These are phyloP conservation scores for maize (Zea mays) DNA, from an alignment of 176 grass and related monocot genomes.

Conservation along the genomic window Zm-B73-REFERENCE-NAM-5.0 NC_050096.1:21039001-21039500, in stretches of 20 bases:
- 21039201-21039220: conserved; percentile 79
- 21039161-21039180: conserved; percentile 73
- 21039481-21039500: not conserved
- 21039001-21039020: conserved; percentile 70
- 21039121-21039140: conserved; percentile 24
- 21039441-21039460: conserved; percentile 1
- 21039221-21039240: conserved; percentile 91
- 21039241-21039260: conserved; percentile 76
- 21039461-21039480: not conserved
- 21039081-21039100: conserved; percentile 12
- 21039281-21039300: conserved; percentile 95
- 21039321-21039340: conserved; percentile 41
- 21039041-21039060: conserved; percentile 66
- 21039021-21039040: conserved; percentile 80
- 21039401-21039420: not conserved
- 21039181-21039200: conserved; percentile 92
- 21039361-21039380: conserved; percentile 3
- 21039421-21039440: not conserved
- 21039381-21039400: not conserved
- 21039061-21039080: conserved; percentile 69
- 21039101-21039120: conserved; percentile 5
- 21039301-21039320: conserved; percentile 97
- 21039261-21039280: conserved; percentile 91
- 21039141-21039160: conserved; percentile 43
- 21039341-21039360: not conserved